phyloP scores from a whole-genome alignment of 768 basidiomycete genomes.

The Boletus reticuloceps region DNA sequence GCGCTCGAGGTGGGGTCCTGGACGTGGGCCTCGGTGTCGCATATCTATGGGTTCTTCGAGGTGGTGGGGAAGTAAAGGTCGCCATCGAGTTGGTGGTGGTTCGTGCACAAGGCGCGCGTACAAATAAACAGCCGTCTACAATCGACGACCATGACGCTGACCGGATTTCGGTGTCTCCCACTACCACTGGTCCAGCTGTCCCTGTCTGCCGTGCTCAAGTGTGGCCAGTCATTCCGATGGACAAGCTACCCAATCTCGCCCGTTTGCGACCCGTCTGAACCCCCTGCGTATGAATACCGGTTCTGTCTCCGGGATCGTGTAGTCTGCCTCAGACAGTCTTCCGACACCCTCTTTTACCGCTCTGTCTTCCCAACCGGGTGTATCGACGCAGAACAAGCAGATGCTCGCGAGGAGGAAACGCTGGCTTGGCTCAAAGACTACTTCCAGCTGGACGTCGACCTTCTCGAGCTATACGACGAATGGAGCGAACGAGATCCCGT shows the following conservation, averaged over 20 bases:
- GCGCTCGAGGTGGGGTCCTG: conserved; percentile 25
- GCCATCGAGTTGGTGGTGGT: conserved; percentile 28
- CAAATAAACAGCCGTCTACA: conserved; percentile 5
- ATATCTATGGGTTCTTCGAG: conserved; percentile 46
- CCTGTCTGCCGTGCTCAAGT: conserved; percentile 74
- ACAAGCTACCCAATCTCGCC: conserved; percentile 38
- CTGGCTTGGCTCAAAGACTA: conserved; percentile 78
- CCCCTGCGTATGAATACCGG: conserved; percentile 64
- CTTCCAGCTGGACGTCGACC: conserved; percentile 81
- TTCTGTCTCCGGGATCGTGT: conserved; percentile 80
- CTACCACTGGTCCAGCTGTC: conserved; percentile 68
- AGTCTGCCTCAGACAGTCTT: conserved; percentile 75
- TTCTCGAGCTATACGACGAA: conserved; percentile 64
- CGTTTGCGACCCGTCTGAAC: background rate
- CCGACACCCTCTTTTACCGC: conserved; percentile 65
- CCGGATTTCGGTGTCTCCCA: conserved; percentile 58
- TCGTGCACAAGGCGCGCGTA: background rate
- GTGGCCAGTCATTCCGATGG: conserved; percentile 90
- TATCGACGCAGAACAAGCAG: conserved; percentile 30
- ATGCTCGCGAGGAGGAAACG: conserved; percentile 58
- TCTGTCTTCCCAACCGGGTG: conserved; percentile 55
- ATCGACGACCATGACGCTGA: conserved; percentile 5
- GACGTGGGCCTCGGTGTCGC: conserved; percentile 26
- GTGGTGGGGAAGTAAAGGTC: conserved; percentile 60
- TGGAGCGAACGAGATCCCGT: conserved; percentile 77